Evolutionary conservation across 192 early-diverging fungal species (phyloP).

Genomic region (Podila epicladia): DNA sequence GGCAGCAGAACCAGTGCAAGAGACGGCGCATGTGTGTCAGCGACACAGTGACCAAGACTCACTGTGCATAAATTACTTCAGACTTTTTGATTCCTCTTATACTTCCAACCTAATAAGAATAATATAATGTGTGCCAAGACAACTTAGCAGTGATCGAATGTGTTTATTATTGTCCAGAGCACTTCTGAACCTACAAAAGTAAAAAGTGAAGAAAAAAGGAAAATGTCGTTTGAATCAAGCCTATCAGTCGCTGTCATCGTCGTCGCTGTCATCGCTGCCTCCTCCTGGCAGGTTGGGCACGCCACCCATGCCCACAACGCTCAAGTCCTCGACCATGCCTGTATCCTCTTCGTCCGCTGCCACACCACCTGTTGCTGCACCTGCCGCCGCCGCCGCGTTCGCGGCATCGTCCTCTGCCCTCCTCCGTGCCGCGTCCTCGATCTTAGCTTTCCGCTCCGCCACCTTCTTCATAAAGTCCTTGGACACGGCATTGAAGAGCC

Average conservation of each 20-base stretch:
- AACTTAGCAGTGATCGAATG: background rate
- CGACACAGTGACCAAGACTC: slow-evolving; percentile 26
- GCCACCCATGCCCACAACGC: slow-evolving; percentile 44
- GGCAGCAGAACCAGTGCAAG: slow-evolving; percentile 49
- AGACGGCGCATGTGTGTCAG: slow-evolving; percentile 27
- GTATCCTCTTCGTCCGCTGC: slow-evolving; percentile 24
- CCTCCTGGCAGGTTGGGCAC: slow-evolving; percentile 10
- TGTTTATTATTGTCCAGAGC: slow-evolving; percentile 2
- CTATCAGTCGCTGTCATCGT: slow-evolving; percentile 26
- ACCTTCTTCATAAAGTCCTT: slow-evolving; percentile 75
- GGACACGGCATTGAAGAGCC: slow-evolving; percentile 81
- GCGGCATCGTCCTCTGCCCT: slow-evolving; percentile 42
- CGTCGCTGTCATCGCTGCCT: slow-evolving; percentile 33
- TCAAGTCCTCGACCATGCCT: slow-evolving; percentile 46
- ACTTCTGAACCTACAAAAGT: background rate
- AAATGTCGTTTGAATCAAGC: background rate
- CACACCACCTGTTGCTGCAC: slow-evolving; percentile 16
- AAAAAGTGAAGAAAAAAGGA: no score
- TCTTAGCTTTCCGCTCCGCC: slow-evolving; percentile 59
- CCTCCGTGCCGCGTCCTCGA: slow-evolving; percentile 45
- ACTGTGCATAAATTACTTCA: slow-evolving; percentile 22
- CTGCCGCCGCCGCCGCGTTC: slow-evolving; percentile 29
- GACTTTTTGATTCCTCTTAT: no score
- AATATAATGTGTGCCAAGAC: no score
- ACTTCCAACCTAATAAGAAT: no score